Evolutionary conservation across 139 green algal genomes (phyloP), one percentile per base, ranked within the genome.

Genomic region (Chlamydomonas sp.): DNA sequence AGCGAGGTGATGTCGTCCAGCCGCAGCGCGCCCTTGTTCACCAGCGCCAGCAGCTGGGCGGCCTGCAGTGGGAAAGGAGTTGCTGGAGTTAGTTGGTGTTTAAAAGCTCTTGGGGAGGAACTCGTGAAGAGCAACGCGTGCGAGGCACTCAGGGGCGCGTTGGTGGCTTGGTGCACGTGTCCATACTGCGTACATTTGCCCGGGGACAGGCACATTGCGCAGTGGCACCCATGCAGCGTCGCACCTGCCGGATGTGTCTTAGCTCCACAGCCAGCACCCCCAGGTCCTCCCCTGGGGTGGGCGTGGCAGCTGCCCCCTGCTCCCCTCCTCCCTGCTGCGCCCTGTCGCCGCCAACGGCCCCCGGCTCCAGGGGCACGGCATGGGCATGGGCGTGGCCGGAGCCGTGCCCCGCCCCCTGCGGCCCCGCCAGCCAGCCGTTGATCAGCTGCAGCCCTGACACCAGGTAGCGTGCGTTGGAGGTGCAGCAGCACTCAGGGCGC

Each of bases 401-500:
- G 31, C 90, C 89, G 84, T 88, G 94, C 67, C 95, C 91, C 58
- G 84, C 86, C 68, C 31, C 31, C 31, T 49, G 31, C 31, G 93
- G 92, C 16, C 89, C 66, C 76, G 77, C 91, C 89, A 98, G 90
- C 97, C 96, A 99, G 62, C 91, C 90, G 89, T 99, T 96, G 85
- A 99, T 90, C 69, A 89, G 83, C 75, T 87, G 77, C 58, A 98
- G 89, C 10, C 93, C 95, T 12, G 88, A 88, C 80, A 97, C 96
- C 49, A 98, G 94, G 90, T 98, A 98, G 90, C 97, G 93, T 8
- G 97, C 97, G 89, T 99, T 99, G 93, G 86, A 94, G 89, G 98
- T 98, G 79, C 92, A 98, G 95, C 97, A 99, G 96, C 97, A 99
- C 90, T 99, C 97, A 15, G 96, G 95, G 14, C 97, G 95, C 88